Evolutionary conservation across 495 filamentous ascomycete species (phyloP), one percentile per base, ranked within the genome.

Genomic region (Talaromyces stipitatus): DNA sequence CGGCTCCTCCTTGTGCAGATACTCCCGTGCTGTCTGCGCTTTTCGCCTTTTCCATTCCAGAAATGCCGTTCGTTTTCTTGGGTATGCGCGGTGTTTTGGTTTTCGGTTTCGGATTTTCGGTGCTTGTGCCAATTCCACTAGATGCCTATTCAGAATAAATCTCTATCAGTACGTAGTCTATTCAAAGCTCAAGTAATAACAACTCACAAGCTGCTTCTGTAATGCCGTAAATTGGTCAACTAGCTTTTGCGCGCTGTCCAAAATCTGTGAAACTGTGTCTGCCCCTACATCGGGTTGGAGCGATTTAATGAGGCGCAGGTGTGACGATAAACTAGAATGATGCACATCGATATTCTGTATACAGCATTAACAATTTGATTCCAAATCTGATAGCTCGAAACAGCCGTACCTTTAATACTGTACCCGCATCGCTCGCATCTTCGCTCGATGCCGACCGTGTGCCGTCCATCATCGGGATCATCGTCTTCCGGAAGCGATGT

Each of bases 201-300:
- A 29, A 68, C 73, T 58, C 29, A 76, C 73, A 48, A 74, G 57
- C 14, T 68, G 58, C n/a, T 66, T 65, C 45, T 69, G 64, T 24
- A 72, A 46, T 7, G 69, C 26, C n/a, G 69, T 62, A 27, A 68
- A 70, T 33, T 78, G 68, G 12, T 63, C 62, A 38, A 72, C 61
- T 26, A 73, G 58, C 38, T 69, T 67, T 16, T 71, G 58, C 6
- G 74, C 72, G 61, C 63, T 73, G 26, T 69, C 68, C 20, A 73
- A 46, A 69, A 78, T 75, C 5, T 65, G 54, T 0, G 69, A 62
- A 5, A 76, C 52, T 5, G 69, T 50, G 22, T 62, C 65, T 18
- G 57, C 64, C 2, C 62, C 29, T n/a, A 16, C 36, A 10, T 68
- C 62, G 1, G 16, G 36, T 56, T 69, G 64, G 9, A 72, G 66